Evolutionary conservation across 768 basidiomycete genomes (phyloP), one percentile per base, ranked within the genome.

Genomic region (Tricholomella constricta): DNA sequence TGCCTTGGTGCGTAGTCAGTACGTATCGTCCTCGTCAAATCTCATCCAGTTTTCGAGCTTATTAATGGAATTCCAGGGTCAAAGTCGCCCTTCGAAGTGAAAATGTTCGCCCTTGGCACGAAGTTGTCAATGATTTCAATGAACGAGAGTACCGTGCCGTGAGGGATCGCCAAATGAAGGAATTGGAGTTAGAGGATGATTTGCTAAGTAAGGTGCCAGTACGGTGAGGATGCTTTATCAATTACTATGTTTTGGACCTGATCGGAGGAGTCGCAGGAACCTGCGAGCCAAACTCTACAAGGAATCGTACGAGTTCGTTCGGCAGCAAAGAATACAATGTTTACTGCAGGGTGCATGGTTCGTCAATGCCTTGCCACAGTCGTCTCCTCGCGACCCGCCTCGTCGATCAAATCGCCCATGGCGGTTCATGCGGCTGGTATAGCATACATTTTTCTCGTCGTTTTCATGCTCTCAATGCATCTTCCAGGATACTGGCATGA

Each of bases 271-370:
- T 29, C 50, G n/a, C 61, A 94, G 92, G 49, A 93, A 90, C 65
- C 73, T 97, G 38, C 84, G 91, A 17, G 85, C 84, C 37, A 91
- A 91, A 59, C 75, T 97, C 19, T 90, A 90, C 76, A 91, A 85
- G 63, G 94, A 97, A 66, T 93, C 91, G 12, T 91, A 83, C 58
- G 91, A 93, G 63, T 95, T 94, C 62, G 89, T 97, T 19, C 79
- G 87, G 36, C 86, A 89, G 65, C 94, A 97, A 69, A 80, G 94
- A 48, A 87, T 94, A 63, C 87, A 91, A 58, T 95, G 93, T 63
- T 70, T 97, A 34, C 72, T 92, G 41, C 88, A 93, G 65, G 94
- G 94, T 27, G 89, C 91, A 19, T 97, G 94, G 94, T 95, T 97
- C 69, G 82, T 91, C 57, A 93, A 88, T 62, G 92, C 85, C 1